Percentiles rank a stretch among this genome's conserved stretches.
Evolutionary conservation across 169 alveolate genomes (phyloP).

Genomic region (Amoebophrya sp.): DNA sequence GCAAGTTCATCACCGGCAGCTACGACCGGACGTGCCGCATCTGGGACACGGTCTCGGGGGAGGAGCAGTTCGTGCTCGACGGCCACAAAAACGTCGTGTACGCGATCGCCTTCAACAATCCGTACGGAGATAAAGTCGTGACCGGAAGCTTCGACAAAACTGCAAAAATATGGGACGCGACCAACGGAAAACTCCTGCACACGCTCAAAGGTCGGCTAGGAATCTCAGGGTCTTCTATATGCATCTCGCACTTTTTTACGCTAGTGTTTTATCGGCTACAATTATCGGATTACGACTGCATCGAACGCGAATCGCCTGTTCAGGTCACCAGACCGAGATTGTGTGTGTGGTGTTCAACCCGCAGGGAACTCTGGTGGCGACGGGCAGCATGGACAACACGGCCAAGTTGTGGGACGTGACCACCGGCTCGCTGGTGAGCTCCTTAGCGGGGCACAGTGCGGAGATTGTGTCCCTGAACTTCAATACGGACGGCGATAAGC

Average conservation of each 20-base stretch:
- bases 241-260: no score
- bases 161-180: constrained; percentile 54
- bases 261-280: no score
- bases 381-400: constrained; percentile 49
- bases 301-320: no score
- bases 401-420: constrained; percentile 73
- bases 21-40: constrained; percentile 73
- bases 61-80: constrained; percentile 49
- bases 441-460: constrained; percentile 59
- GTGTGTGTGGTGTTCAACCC: constrained; percentile 51
- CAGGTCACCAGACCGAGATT: constrained; percentile 53
- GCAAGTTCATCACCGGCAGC: constrained; percentile 56
- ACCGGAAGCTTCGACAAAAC: constrained; percentile 56
- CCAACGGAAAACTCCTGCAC: constrained; percentile 40
- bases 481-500: constrained; percentile 63
- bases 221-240: no score
- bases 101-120: constrained; percentile 72
- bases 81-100: constrained; percentile 75
- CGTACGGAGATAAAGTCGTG: constrained; percentile 65
- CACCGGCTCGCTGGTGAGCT: constrained; percentile 54
- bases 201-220: constrained; percentile 45
- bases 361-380: constrained; percentile 42
- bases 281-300: no score
- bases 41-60: constrained; percentile 74
- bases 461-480: constrained; percentile 57